A percentile compares a stretch with the other conserved stretches of the same genome.
Conservation (phyloP, 176 grass and related monocot species). For the Leersia perrieri region DNA sequence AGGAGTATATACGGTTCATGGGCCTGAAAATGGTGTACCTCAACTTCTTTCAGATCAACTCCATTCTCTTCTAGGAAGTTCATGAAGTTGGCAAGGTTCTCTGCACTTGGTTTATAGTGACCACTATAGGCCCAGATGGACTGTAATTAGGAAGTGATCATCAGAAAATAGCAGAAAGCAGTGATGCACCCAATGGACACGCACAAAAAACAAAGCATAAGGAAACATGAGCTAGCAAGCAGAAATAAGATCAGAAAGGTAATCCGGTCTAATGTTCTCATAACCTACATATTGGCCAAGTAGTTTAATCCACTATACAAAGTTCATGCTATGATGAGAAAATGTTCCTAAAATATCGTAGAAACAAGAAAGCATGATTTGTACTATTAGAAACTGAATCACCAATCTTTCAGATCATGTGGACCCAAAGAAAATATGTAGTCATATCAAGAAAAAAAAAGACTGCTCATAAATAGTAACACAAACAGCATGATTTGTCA, state of each 20-base stretch:
- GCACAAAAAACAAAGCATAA: not conserved
- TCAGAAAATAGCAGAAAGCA: not conserved
- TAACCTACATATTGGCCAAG: not conserved
- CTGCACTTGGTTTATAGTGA: slow-evolving; percentile 76
- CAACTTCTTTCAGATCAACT: slow-evolving; percentile 52
- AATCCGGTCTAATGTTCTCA: not conserved
- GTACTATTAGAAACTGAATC: not conserved
- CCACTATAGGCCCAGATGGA: slow-evolving; percentile 86
- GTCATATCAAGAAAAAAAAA: not conserved
- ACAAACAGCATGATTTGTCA: not conserved
- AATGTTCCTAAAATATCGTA: not conserved
- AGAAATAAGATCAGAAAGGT: not conserved
- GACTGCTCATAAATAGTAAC: not conserved
- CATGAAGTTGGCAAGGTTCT: slow-evolving; percentile 64
- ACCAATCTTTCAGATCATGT: not conserved
- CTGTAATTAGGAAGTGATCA: slow-evolving; percentile 28
- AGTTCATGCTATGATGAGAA: not conserved
- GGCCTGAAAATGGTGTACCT: slow-evolving; percentile 43
- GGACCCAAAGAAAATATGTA: not conserved
- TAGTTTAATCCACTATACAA: not conserved
- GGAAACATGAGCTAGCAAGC: not conserved
- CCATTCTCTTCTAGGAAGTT: slow-evolving; percentile 68
- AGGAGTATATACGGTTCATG: not conserved
- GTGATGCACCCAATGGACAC: not conserved
- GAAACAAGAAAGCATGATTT: not conserved